Conservation (phyloP, 2,329 filamentous ascomycete genomes). For the Fusarium siculi region DNA sequence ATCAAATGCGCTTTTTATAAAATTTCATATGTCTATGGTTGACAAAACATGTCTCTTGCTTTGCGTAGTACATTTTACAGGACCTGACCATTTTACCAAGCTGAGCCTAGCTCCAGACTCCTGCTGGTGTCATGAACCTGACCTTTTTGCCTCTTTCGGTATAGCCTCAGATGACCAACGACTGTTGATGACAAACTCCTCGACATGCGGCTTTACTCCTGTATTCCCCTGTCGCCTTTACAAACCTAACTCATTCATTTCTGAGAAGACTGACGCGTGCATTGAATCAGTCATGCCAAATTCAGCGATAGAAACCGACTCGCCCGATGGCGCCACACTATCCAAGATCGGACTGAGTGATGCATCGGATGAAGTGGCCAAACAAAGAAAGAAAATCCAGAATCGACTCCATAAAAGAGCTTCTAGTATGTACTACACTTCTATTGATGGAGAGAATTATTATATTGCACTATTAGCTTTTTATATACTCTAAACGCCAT, state of each 20-base stretch:
- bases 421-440: not conserved
- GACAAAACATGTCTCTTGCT: not conserved
- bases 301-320: fast-evolving
- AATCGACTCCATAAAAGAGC: not conserved
- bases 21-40: fast-evolving
- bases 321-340: not conserved
- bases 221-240: not conserved
- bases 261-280: too few relatives aligned
- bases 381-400: not conserved
- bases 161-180: not conserved
- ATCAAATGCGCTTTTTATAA: fast-evolving
- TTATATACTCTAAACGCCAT: too few relatives aligned
- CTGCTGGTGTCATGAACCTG: not conserved
- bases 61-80: not conserved
- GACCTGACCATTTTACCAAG: not conserved
- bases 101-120: not conserved
- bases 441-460: too few relatives aligned
- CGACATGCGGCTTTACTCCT: not conserved
- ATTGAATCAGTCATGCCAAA: fast-evolving
- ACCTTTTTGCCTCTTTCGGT: not conserved
- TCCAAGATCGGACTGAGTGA: not conserved
- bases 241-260: not conserved
- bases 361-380: not conserved
- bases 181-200: not conserved
- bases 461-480: too few relatives aligned